Base-by-base conservation (phyloP, 805 yeast genomes). In the Cyberlindnera subsufficiens region DNA sequence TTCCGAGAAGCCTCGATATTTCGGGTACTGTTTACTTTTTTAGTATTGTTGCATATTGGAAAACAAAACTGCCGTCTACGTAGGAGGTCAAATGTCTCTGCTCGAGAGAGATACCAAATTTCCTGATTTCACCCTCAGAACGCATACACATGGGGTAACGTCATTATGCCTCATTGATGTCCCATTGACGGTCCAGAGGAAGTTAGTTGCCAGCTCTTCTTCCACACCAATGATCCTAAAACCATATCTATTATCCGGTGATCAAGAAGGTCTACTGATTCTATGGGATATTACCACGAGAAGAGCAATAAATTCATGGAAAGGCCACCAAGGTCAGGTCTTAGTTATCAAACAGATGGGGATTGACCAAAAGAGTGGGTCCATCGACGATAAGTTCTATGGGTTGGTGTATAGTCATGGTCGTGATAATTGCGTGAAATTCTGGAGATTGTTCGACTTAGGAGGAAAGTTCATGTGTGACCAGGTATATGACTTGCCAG, bases 401-500 rank as follows among this genome's bases (percentile, higher is more conserved):
- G 75, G 78, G n/a, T 53, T 61, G 18, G 43, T 83, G 0, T 45
- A 80, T 18, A 79, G 85, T 3, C 93, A 86, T 56, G 82, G 82
- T 0, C 68, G 86, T 43, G 95, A 86, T 58, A 77, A 82, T 19
- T 68, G 62, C 32, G 55, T 72, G 16, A 70, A 63, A 45, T 54
- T 77, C 27, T 80, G 81, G 82, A 58, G 60, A 44, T 39, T 64
- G 34, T 59, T 51, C 29, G 49, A 53, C 18, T 35, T 34, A 1
- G 6, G 17, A 3, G 48, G 51, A 2, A 11, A 9, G 2, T 32
- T 48, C 19, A 13, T 30, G 4, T 33, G 35, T 27, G 44, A 32
- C 6, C 40, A 33, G n/a, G 58, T 66, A 1, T 69, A 72, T 46
- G 70, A 74, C 15, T 67, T 83, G 50, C 89, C 89, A 6, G 83